Base-by-base conservation (phyloP, 2,329 filamentous ascomycete genomes). In the Fusarium tjaetaba region DNA sequence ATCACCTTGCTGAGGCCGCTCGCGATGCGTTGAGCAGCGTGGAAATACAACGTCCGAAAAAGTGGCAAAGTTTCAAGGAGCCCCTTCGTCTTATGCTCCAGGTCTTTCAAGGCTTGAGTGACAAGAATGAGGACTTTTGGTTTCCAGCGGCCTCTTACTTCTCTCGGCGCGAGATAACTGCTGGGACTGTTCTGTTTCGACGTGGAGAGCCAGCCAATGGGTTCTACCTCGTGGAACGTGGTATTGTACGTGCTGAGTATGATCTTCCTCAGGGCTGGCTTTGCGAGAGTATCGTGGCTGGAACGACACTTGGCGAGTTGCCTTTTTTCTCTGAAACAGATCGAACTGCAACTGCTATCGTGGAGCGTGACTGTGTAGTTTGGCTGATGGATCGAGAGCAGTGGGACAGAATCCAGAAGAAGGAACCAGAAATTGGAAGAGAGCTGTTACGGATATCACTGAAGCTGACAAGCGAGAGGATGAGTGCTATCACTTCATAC, bases 101-200 rank as follows among this genome's bases (percentile, higher is more conserved):
- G 80, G 94, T 96, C n/a, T 98, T 99, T 84, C 93, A 96, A 79
- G 93, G 94, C 49, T 86, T 98, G 18, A 97, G 94, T 58, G 86
- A 90, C 59, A 91, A 93, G 81, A 96, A 96, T 79, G 95, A 97
- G 81, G 95, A 98, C 81, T 98, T 98, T 80, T 99, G 96, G 96
- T 96, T 95, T 82, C 90, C 90, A 4, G 92, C 91, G 1, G 90
- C 90, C 9, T 86, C 89, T 0, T 98, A 93, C 84, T 98, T 99
- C 79, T 84, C 85, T 43, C 89, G 90, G 49, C 89, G 89, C 70
- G 89, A 92, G 68, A 94, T 92, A 72, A 75, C 87, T 0, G 88
- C 91, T 1, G 94, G 94, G 7, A 91, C 91, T 2, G 86, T 94
- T 7, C 85, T 99, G 4, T 99, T 96, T 82, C 87, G 88, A 8